Conservation (phyloP, 2,329 filamentous ascomycete species). For the Neonectria hederae region DNA sequence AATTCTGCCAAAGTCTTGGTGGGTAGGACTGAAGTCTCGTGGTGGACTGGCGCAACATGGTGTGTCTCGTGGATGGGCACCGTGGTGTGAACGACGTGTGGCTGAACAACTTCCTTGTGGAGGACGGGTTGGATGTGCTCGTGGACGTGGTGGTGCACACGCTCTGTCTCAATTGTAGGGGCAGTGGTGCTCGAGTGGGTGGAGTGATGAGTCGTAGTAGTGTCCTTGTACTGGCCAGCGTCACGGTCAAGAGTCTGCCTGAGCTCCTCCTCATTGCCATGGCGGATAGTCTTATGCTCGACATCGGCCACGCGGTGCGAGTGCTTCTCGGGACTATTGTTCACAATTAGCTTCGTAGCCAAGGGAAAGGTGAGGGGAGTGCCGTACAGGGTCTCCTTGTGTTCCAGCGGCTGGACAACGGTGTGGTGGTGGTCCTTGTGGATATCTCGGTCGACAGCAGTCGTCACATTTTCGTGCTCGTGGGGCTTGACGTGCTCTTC, state of each 20-base stretch:
- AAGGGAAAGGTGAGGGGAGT: rapidly evolving
- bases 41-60: constrained; percentile 72
- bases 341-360: neutral
- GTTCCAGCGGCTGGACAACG: constrained; percentile 69
- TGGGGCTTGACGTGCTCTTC: constrained; percentile 69
- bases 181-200: constrained; percentile 40
- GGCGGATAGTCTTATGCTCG: constrained; percentile 69
- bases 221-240: constrained; percentile 47
- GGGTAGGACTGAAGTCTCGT: constrained; percentile 71
- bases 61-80: constrained; percentile 78
- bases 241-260: constrained; percentile 61
- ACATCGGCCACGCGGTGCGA: constrained; percentile 66
- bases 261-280: constrained; percentile 63
- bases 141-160: constrained; percentile 61
- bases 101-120: constrained; percentile 74
- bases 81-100: constrained; percentile 75
- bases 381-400: constrained; percentile 54
- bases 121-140: constrained; percentile 77
- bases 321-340: constrained; percentile 66
- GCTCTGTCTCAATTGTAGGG: constrained; percentile 43
- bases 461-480: constrained; percentile 69
- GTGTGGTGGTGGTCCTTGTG: constrained; percentile 80
- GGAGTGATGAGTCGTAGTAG: constrained; percentile 42
- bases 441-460: constrained; percentile 73
- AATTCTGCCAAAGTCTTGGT: constrained; percentile 73